These are phyloP conservation scores for Agaricus sinodeliciosus DNA, from an alignment of 768 basidiomycete genomes.

Conservation along the genomic window DNA sequence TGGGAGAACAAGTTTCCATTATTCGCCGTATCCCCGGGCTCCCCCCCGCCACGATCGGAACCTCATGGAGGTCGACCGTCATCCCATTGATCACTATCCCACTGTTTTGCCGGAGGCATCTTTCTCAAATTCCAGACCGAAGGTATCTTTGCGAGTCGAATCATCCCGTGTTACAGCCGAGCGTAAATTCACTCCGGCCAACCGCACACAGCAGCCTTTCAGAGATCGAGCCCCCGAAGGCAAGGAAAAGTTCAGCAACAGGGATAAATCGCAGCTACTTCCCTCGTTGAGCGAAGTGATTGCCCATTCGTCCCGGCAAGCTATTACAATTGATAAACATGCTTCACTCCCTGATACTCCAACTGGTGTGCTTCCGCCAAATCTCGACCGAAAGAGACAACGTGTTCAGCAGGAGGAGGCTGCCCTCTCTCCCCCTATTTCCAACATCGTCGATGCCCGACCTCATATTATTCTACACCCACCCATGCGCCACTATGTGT, in stretches of 20 bases:
- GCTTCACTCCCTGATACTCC: background rate
- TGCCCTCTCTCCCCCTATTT: no score
- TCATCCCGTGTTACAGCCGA: background rate
- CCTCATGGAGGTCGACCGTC: conserved; percentile 2
- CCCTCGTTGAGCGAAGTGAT: background rate
- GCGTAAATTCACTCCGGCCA: background rate
- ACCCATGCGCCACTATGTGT: background rate
- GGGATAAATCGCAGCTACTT: background rate
- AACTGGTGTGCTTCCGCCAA: background rate
- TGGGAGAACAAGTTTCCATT: background rate
- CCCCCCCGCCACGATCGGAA: background rate
- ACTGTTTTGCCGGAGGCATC: conserved; percentile 6
- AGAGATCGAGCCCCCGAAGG: background rate
- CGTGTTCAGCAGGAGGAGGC: background rate
- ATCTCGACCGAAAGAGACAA: conserved; percentile 1
- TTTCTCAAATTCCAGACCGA: background rate
- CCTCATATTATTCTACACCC: background rate
- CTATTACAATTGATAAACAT: background rate
- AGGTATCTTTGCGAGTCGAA: background rate
- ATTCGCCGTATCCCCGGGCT: background rate
- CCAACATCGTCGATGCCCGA: background rate
- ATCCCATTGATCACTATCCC: background rate
- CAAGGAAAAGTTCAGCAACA: background rate
- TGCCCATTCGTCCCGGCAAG: background rate
- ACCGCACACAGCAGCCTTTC: background rate